These are phyloP conservation scores for Dioscorea alata DNA, from an alignment of 106 monocot species.

Conservation along the genomic window DNA sequence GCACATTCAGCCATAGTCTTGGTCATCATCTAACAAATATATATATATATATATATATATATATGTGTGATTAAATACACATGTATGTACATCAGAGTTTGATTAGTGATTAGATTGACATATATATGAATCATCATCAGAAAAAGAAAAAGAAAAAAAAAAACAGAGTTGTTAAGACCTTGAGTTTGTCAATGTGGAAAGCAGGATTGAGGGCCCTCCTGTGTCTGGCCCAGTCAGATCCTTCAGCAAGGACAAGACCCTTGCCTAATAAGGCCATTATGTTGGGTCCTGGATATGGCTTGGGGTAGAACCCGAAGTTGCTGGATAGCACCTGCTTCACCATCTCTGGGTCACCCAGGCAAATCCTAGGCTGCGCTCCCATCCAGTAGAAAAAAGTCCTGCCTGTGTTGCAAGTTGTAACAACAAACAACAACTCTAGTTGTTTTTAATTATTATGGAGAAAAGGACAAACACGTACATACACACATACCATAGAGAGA, in stretches of 20 bases:
- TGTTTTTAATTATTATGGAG: neutral
- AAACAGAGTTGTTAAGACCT: constrained; percentile 25
- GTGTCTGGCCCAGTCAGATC: constrained; percentile 46
- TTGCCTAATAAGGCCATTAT: constrained; percentile 31
- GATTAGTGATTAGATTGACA: no score
- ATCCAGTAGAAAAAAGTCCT: constrained; percentile 38
- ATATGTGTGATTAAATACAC: no score
- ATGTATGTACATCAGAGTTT: no score
- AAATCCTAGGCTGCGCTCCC: constrained; percentile 28
- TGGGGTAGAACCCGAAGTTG: constrained; percentile 50
- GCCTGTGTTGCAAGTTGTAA: constrained; percentile 8
- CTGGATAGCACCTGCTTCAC: constrained; percentile 43
- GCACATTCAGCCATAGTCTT: constrained; percentile 27
- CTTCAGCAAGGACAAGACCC: constrained; percentile 37
- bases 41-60: no score
- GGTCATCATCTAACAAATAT: constrained; percentile 23
- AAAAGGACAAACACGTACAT: neutral
- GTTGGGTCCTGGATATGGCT: constrained; percentile 1
- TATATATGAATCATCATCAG: no score
- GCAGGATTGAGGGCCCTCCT: constrained; percentile 46
- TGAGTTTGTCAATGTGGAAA: constrained; percentile 60
- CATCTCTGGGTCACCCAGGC: constrained; percentile 34
- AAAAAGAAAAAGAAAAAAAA: neutral
- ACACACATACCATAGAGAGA: constrained; percentile 16
- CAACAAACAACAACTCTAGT: neutral